Evolutionary conservation across 2,329 filamentous ascomycete genomes (phyloP), one percentile per base, ranked within the genome.

Genomic region (Calonectria fujianensis): DNA sequence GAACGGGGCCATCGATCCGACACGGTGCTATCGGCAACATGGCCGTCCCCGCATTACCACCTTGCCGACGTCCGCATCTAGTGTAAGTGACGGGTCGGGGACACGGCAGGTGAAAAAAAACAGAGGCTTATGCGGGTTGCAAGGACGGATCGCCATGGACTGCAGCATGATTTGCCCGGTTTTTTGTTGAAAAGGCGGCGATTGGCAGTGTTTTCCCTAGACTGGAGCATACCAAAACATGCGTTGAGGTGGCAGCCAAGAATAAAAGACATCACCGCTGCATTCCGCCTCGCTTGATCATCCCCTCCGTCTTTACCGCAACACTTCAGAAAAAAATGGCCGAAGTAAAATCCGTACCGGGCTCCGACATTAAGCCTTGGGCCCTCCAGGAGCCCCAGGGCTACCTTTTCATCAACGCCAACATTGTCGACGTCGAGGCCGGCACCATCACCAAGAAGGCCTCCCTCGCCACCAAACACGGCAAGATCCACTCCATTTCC

Each of bases 401-500:
- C 27, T 84, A 84, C 50, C 77, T 85, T 27, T 85, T 90, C 39
- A 78, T 80, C 41, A 87, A 89, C 74, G 86, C 87, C 70, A 88
- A 85, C 64, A 77, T 90, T 27, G 81, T 90, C 37, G 86, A 90
- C 73, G 78, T 85, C 0, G 78, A 80, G 11, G 73, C 78, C 0
- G 87, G 86, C 52, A 79, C 73, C 7, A 76, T 87, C 27, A 68
- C 82, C 2, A 51, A 76, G 2, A 81, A 83, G 32, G 76, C 75
- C 4, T 83, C 80, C 0, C 83, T 89, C 6, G 82, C 77, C 51
- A 81, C 87, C 37, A 75, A 78, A 5, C 70, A 81, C 18, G 86
- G 87, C 18, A 71, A 82, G 13, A 85, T 88, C 70, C 75, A 79
- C 16, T 80, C 77, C 18, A 77, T 86, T 39, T 71, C 70, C 7